Base-by-base conservation (phyloP, 345 rosid species). In the Passiflora organensis region DNA sequence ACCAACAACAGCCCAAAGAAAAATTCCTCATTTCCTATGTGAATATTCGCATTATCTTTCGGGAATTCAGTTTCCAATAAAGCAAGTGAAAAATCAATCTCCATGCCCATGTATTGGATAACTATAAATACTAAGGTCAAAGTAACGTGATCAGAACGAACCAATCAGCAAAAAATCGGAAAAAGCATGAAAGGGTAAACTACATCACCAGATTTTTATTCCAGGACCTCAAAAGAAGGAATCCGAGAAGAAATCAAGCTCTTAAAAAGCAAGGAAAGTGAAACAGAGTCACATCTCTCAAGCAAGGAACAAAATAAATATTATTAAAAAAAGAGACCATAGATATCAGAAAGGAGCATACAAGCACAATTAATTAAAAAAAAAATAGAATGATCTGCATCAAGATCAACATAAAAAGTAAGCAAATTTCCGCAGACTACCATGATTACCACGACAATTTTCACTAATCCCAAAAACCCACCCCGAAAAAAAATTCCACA, bases 191-290 rank as follows among this genome's bases (percentile, higher is more conserved):
- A 43, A 37, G 56, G 19, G 13, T 6, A 63, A 38, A 50, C 39
- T 14, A 50, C 21, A 60, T 28, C 48, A 50, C 22, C 5, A 6
- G 4, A 16, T 13, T 19, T 19, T 2, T 16, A 6, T 21, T 4
- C 23, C 14, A 39, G 2, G 4, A 24, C 10, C 2, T 46, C 49
- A 46, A 58, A 41, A 21, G 52, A 63, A 55, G 54, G 76, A 73
- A 68, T 74, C 70, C 77, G 38, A 81, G 63, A 55, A 28, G 50
- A 56, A 63, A 36, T 23, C 46, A 28, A 39, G 8, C 8, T 43
- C 32, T 21, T 38, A 73, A 55, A 15, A 61, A 53, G 50, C 41
- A 61, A 57, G 58, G 64, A 66, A 53, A 52, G 36, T 19, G 48
- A 65, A 51, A 58, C 45, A 28, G 39, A n/a, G 48, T 47, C 32